Conservation (phyloP, 306 rosid species). For the Trifolium fragiferum region DNA sequence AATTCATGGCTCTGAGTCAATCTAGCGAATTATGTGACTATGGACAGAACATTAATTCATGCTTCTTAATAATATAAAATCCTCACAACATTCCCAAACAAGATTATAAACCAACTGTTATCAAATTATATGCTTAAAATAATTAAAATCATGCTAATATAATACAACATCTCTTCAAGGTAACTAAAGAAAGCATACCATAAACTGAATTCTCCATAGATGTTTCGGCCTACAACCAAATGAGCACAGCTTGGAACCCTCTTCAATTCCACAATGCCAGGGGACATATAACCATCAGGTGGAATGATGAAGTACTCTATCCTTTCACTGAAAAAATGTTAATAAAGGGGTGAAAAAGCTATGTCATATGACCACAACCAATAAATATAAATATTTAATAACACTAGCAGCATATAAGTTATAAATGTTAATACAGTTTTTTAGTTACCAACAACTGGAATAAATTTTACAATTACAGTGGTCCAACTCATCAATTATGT, state of each 20-base stretch:
- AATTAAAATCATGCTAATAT: conserved; percentile 27
- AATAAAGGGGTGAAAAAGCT: conserved; percentile 37
- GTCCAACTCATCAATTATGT: conserved; percentile 20
- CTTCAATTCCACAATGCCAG: conserved; percentile 83
- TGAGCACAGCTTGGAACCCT: conserved; percentile 65
- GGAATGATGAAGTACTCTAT: conserved; percentile 57
- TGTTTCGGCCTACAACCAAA: conserved; percentile 70
- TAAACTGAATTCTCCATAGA: conserved; percentile 76
- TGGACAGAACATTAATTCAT: neutral
- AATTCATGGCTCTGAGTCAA: neutral
- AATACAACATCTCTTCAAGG: conserved; percentile 14
- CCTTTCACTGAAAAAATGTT: conserved; percentile 66
- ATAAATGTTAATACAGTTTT: conserved; percentile 11
- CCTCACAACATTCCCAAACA: neutral
- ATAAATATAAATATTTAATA: conserved; percentile 26
- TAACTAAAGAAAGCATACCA: conserved; percentile 63
- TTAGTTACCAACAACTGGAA: conserved; percentile 25
- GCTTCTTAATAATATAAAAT: conserved; percentile 6
- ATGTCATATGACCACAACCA: conserved; percentile 23
- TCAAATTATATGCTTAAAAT: conserved; percentile 12
- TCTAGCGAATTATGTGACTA: neutral
- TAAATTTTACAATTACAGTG: conserved; percentile 20
- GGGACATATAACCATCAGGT: conserved; percentile 56
- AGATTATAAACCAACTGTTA: conserved; percentile 14
- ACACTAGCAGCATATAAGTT: conserved; percentile 14